These are phyloP conservation scores for Sclerotinia borealis DNA, from an alignment of 2,329 filamentous ascomycete species.

Conservation along the genomic window DNA sequence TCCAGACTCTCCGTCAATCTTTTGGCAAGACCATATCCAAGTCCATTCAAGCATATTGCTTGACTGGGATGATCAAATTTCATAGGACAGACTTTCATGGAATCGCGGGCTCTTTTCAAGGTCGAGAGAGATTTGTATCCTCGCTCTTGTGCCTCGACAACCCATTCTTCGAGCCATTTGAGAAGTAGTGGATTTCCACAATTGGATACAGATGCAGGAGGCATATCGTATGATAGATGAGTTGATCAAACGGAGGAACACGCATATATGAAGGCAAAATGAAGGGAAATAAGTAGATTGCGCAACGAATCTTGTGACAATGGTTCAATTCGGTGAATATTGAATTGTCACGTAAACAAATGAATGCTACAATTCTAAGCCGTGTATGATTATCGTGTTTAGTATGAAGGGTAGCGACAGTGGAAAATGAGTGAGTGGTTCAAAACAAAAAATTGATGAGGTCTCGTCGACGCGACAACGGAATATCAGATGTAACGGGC, in stretches of 20 bases:
- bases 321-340: neutral
- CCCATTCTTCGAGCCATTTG: constrained; percentile 71
- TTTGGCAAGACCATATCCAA: constrained; percentile 66
- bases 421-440: neutral
- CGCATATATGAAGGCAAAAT: neutral
- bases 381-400: neutral
- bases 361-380: neutral
- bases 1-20: constrained; percentile 57
- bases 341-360: neutral
- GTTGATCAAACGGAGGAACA: neutral
- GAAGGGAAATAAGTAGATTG: neutral
- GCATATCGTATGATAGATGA: neutral
- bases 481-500: neutral
- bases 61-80: constrained; percentile 60
- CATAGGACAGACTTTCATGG: constrained; percentile 68
- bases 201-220: constrained; percentile 10
- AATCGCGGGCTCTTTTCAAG: constrained; percentile 58
- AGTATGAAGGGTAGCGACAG: neutral
- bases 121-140: constrained; percentile 50
- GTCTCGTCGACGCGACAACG: neutral
- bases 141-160: constrained; percentile 64
- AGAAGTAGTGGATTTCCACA: constrained; percentile 61
- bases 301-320: neutral
- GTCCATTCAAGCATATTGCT: constrained; percentile 65
- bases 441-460: neutral